These are phyloP conservation scores for Debaryomycetaceae sp. DNA, from an alignment of 1,139 yeast species.

Conservation along the genomic window DNA sequence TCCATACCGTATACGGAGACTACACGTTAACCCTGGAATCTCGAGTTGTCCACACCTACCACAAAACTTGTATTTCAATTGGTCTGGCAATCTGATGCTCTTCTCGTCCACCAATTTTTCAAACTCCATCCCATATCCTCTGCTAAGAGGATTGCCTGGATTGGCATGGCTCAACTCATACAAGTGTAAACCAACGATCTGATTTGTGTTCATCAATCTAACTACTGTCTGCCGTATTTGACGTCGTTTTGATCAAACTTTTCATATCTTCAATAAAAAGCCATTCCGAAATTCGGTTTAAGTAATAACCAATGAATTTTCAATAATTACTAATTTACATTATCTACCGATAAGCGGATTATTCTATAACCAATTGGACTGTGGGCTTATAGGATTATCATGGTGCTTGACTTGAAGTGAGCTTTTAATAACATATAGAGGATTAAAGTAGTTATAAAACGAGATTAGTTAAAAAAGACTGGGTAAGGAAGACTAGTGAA, in stretches of 20 bases:
- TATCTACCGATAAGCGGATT: slow-evolving; percentile 10
- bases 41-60: slow-evolving; percentile 40
- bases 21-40: slow-evolving; percentile 45
- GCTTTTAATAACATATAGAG: not conserved
- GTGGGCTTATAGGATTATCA: not conserved
- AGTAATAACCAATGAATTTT: slow-evolving; percentile 6
- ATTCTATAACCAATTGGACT: not conserved
- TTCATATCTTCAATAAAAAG: not conserved
- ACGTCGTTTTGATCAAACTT: not conserved
- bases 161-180: slow-evolving; percentile 28
- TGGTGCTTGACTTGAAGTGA: not conserved
- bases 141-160: slow-evolving; percentile 25
- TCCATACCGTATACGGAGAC: slow-evolving; percentile 13
- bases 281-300: slow-evolving; percentile 10
- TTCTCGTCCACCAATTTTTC: slow-evolving; percentile 20
- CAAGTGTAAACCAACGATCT: slow-evolving; percentile 24
- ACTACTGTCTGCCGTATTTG: slow-evolving; percentile 3
- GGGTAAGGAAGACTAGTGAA: not conserved
- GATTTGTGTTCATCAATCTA: slow-evolving; percentile 13
- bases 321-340: slow-evolving; percentile 4
- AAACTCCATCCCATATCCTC: slow-evolving; percentile 23
- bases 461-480: not conserved
- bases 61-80: slow-evolving; percentile 34
- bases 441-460: not conserved
- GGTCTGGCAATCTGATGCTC: slow-evolving; percentile 27